These are phyloP conservation scores for Eucalyptus sp. DNA, from an alignment of 345 rosid genomes.

Conservation along the genomic window DNA sequence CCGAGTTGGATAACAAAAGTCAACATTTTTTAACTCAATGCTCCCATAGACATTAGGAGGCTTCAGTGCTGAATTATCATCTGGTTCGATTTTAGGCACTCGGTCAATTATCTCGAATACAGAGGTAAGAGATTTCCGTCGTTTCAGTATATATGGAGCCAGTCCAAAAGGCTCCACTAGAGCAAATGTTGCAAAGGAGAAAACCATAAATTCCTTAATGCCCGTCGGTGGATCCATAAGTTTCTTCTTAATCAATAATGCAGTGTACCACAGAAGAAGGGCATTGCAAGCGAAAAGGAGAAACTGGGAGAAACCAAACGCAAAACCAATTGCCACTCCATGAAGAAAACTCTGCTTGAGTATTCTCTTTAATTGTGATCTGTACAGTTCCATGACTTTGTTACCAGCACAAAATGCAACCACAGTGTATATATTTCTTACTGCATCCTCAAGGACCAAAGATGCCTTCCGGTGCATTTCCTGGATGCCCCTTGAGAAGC, in stretches of 20 bases:
- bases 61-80: conserved; percentile 78
- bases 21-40: conserved; percentile 90
- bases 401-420: conserved; percentile 99
- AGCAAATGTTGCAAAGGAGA: conserved; percentile 98
- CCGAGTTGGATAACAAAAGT: conserved; percentile 92
- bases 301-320: conserved; percentile 97
- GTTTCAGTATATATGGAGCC: conserved; percentile 96
- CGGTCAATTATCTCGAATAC: conserved; percentile 97
- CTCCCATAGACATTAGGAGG: conserved; percentile 96
- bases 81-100: conserved; percentile 91
- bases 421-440: conserved; percentile 97
- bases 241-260: conserved; percentile 37
- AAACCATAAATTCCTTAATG: conserved; percentile 88
- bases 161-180: conserved; percentile 98
- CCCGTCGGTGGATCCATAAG: conserved; percentile 56
- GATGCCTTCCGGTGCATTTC: conserved; percentile 99
- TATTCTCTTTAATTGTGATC: conserved; percentile 72
- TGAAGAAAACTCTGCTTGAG: conserved; percentile 80
- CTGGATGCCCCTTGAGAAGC: conserved; percentile 98
- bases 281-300: conserved; percentile 99
- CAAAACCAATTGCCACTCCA: conserved; percentile 94
- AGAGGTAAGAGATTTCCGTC: conserved; percentile 81
- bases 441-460: conserved; percentile 98
- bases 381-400: conserved; percentile 98
- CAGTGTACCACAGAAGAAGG: conserved; percentile 95